Conservation (phyloP, 805 yeast genomes). For the Torulaspora delbrueckii region DNA sequence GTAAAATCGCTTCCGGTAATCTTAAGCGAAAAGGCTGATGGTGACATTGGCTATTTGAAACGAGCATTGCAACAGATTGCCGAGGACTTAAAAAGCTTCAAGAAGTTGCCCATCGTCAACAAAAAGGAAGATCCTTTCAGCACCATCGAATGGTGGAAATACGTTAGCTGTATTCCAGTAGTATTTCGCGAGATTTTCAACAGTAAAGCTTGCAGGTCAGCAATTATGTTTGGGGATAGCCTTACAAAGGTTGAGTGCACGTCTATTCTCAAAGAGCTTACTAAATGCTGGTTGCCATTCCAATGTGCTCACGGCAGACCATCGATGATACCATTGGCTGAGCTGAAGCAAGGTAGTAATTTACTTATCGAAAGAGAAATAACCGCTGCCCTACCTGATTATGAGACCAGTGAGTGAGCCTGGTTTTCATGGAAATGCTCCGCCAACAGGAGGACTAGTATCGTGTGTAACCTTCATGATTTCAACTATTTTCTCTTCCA, state of each 20-base stretch:
- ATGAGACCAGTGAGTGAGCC: background rate
- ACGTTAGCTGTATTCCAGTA: conserved; percentile 44
- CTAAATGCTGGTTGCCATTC: conserved; percentile 55
- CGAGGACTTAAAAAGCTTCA: conserved; percentile 38
- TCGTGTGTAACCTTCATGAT: background rate
- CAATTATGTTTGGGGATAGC: conserved; percentile 66
- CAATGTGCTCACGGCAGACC: conserved; percentile 89
- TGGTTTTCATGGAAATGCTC: no score
- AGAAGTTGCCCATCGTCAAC: conserved; percentile 18
- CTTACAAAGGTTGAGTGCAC: conserved; percentile 44
- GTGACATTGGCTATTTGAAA: conserved; percentile 33
- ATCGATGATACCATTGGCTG: conserved; percentile 51
- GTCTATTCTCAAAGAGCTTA: conserved; percentile 40
- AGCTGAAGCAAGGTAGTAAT: conserved; percentile 10
- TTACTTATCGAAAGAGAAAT: background rate
- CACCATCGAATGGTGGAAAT: conserved; percentile 38
- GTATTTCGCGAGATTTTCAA: conserved; percentile 48
- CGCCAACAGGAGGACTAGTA: no score
- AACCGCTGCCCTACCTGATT: background rate
- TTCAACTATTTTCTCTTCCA: conserved; percentile 5
- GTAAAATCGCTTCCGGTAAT: conserved; percentile 45
- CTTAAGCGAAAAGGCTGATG: conserved; percentile 34
- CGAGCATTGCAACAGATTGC: conserved; percentile 42
- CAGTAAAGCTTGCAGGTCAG: conserved; percentile 60
- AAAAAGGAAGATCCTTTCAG: background rate